Percentiles rank a stretch among this genome's conserved stretches.
These are phyloP conservation scores for Phialophora verrucosa DNA, from an alignment of 2,329 filamentous ascomycete species.

Conservation along the genomic window DNA sequence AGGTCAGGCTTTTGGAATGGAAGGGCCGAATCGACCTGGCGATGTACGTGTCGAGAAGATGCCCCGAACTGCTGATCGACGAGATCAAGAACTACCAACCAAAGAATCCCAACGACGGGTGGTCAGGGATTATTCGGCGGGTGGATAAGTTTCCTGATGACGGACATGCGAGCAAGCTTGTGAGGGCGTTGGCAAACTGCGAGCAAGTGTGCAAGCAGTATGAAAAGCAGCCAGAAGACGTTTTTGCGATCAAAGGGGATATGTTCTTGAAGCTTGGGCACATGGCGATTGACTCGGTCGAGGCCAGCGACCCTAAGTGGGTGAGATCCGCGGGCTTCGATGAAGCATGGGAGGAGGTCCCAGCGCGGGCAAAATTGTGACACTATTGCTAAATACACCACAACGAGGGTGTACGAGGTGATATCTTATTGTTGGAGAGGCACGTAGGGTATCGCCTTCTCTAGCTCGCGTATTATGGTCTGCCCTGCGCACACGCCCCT, in stretches of 20 bases:
- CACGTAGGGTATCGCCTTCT: background rate
- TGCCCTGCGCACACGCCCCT: background rate
- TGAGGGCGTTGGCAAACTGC: slow-evolving; percentile 71
- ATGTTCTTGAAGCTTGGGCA: slow-evolving; percentile 55
- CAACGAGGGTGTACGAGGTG: background rate
- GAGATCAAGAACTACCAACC: slow-evolving; percentile 67
- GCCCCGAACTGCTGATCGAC: slow-evolving; percentile 64
- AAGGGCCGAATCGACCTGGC: slow-evolving; percentile 77
- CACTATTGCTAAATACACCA: background rate
- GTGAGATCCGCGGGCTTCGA: slow-evolving; percentile 51
- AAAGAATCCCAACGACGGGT: slow-evolving; percentile 48
- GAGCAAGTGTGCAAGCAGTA: slow-evolving; percentile 55
- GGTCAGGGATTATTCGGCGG: slow-evolving; percentile 54
- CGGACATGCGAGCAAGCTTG: slow-evolving; percentile 79
- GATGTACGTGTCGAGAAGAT: slow-evolving; percentile 73
- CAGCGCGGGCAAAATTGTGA: slow-evolving; percentile 36
- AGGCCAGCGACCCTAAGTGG: slow-evolving; percentile 43
- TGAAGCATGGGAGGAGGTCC: slow-evolving; percentile 48
- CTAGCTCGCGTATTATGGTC: background rate
- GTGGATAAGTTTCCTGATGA: slow-evolving; percentile 67
- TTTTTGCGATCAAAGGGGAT: slow-evolving; percentile 46
- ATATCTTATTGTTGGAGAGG: background rate
- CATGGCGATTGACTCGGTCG: slow-evolving; percentile 47
- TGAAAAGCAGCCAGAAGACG: slow-evolving; percentile 43
- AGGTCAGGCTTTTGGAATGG: slow-evolving; percentile 76